Evolutionary conservation across 1,284 basidiomycete species (phyloP), one percentile per base, ranked within the genome.

Genomic region (Chondrostereum purpureum): DNA sequence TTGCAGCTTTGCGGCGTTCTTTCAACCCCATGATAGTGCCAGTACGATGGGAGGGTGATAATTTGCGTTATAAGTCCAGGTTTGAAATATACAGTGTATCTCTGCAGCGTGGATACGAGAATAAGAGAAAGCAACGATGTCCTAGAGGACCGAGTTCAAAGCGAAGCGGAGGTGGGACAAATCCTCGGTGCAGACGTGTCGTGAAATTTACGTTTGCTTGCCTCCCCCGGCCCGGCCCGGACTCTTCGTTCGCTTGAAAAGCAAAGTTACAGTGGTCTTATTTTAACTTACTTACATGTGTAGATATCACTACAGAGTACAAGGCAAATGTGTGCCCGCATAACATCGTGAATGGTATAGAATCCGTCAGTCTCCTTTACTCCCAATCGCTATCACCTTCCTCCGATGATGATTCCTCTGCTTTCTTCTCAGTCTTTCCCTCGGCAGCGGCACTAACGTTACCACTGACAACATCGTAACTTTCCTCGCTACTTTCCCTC

Each of bases 401-500:
- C 17, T 65, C 62, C 19, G 50, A 47, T 45, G 66, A 58, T 19
- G 54, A 58, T 18, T 3, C 45, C 52, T 47, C 51, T 11, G 45
- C 58, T 17, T 60, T 57, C 44, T 61, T 60, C 16, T 47, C 51
- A 3, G 48, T 55, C 23, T 59, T 60, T 34, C 50, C 44, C 45
- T 60, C 55, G 41, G 59, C 55, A 31, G 56, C 53, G 31, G 55
- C 65, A 42, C 72, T 70, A 5, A 63, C 69, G 51, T 67, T 70
- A 13, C 64, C 67, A 3, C 27, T 31, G 13, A 88, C 77, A 13
- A 88, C 70, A 57, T 88, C 85, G 57, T 80, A 88, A 51, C 83
- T 83, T 14, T 73, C 82, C 46, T 86, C 83, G 53, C 81, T 84
- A 51, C 77, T 80, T 42, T 71, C 72, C 42, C 80, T 66, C 5